Conservation (phyloP, 2,329 filamentous ascomycete species). For the Chaetomium strumarium region DNA sequence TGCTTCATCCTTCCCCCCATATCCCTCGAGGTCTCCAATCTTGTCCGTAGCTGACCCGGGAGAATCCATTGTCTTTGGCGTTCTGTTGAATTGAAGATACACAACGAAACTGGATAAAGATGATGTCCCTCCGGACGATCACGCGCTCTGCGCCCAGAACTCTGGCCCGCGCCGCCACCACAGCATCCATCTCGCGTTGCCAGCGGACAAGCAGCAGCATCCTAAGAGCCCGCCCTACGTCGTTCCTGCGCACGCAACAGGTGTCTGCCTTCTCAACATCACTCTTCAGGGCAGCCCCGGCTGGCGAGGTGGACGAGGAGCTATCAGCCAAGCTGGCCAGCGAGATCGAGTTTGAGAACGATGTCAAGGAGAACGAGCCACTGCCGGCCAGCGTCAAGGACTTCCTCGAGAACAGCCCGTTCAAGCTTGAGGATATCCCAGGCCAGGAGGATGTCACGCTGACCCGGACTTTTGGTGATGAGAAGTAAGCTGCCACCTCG, state of each 20-base stretch:
- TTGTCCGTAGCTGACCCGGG: no score
- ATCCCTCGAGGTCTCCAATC: no score
- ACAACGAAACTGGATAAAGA: conserved; percentile 36
- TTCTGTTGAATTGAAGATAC: not conserved
- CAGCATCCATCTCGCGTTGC: conserved; percentile 44
- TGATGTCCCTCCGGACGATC: conserved; percentile 64
- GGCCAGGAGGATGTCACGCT: conserved; percentile 87
- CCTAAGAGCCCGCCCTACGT: conserved; percentile 39
- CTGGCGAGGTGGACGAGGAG: conserved; percentile 63
- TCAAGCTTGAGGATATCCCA: conserved; percentile 72
- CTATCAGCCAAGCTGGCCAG: conserved; percentile 79
- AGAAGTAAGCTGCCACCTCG: conserved; percentile 59
- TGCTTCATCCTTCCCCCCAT: not conserved
- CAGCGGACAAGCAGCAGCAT: conserved; percentile 45
- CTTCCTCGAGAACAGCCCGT: conserved; percentile 80
- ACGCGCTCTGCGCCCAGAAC: conserved; percentile 62
- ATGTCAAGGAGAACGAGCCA: conserved; percentile 67
- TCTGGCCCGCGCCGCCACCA: conserved; percentile 50
- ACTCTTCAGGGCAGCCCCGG: conserved; percentile 36
- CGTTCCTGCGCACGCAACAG: conserved; percentile 34
- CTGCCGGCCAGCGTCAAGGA: conserved; percentile 75
- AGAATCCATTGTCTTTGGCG: not conserved
- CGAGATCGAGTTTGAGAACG: conserved; percentile 78
- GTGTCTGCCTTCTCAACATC: conserved; percentile 48
- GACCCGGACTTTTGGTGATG: conserved; percentile 75